Evolutionary conservation across 257 asterid genomes (phyloP).

Genomic region (Hygrophila difformis): DNA sequence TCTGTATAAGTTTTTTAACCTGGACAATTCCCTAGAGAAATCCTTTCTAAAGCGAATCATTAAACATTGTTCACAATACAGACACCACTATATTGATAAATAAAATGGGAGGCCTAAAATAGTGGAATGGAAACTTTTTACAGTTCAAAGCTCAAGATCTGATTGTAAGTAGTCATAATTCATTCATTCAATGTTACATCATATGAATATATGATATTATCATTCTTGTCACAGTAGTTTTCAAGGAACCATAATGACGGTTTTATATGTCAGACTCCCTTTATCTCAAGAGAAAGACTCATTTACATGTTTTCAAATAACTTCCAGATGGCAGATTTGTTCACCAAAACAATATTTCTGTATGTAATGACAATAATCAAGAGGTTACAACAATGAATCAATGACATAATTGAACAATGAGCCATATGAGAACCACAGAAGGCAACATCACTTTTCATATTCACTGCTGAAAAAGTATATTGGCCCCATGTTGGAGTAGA

Average conservation of each 20-base stretch:
- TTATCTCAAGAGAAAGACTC: neutral
- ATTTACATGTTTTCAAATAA: too few relatives aligned
- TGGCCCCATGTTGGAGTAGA: neutral
- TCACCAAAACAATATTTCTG: too few relatives aligned
- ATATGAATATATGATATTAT: neutral
- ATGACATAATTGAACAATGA: neutral
- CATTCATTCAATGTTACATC: neutral
- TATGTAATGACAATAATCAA: too few relatives aligned
- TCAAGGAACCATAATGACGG: neutral
- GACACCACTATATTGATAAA: too few relatives aligned
- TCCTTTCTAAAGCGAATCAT: too few relatives aligned
- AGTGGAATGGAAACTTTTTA: neutral
- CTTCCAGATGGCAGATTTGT: too few relatives aligned
- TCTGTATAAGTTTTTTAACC: too few relatives aligned
- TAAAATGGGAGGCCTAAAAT: slow-evolving; percentile 1
- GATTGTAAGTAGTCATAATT: neutral
- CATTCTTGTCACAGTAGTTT: neutral
- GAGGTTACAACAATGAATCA: too few relatives aligned
- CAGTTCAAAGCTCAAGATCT: neutral
- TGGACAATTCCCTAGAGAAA: too few relatives aligned
- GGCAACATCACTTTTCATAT: neutral
- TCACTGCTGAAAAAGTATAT: neutral
- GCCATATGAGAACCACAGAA: neutral
- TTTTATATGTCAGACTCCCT: neutral
- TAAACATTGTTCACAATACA: too few relatives aligned